Evolutionary conservation across 2,329 filamentous ascomycete genomes (phyloP).

Genomic region (Aaosphaeria pasadenensis): DNA sequence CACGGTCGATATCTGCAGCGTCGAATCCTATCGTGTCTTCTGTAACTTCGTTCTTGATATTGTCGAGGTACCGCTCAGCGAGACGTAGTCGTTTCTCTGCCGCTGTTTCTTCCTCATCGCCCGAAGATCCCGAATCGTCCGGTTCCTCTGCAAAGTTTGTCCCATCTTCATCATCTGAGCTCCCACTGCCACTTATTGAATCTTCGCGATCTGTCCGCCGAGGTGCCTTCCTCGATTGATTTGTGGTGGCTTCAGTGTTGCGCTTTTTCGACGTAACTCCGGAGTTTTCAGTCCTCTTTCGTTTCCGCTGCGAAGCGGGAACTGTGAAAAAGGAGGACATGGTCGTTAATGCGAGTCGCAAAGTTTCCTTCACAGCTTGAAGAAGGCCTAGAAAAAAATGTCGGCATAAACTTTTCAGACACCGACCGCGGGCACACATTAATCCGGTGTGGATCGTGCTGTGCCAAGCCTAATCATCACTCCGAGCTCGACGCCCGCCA

Average conservation of each 20-base stretch:
- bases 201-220: slow-evolving; percentile 60
- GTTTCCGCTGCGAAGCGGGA: slow-evolving; percentile 83
- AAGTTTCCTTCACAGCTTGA: slow-evolving; percentile 5
- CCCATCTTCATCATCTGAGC: slow-evolving; percentile 61
- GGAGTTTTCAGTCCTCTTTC: slow-evolving; percentile 62
- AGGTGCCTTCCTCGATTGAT: slow-evolving; percentile 43
- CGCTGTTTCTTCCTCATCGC: slow-evolving; percentile 81
- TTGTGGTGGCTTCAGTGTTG: slow-evolving; percentile 45
- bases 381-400: slow-evolving; percentile 13
- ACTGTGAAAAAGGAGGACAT: slow-evolving; percentile 90
- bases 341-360: slow-evolving; percentile 1
- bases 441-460: not conserved
- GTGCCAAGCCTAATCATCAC: slow-evolving; percentile 10
- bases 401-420: slow-evolving; percentile 30
- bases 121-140: slow-evolving; percentile 56
- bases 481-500: slow-evolving; percentile 15
- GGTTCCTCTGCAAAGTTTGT: slow-evolving; percentile 34
- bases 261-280: slow-evolving; percentile 61
- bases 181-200: slow-evolving; percentile 83
- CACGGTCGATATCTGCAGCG: slow-evolving; percentile 87
- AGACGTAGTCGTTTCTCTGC: slow-evolving; percentile 83
- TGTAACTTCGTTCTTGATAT: slow-evolving; percentile 68
- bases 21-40: slow-evolving; percentile 82
- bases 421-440: slow-evolving; percentile 10
- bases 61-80: slow-evolving; percentile 89